Percentiles rank a stretch among this genome's conserved stretches.
Evolutionary conservation across 2,329 filamentous ascomycete genomes (phyloP).

Genomic region (Fusarium udum): DNA sequence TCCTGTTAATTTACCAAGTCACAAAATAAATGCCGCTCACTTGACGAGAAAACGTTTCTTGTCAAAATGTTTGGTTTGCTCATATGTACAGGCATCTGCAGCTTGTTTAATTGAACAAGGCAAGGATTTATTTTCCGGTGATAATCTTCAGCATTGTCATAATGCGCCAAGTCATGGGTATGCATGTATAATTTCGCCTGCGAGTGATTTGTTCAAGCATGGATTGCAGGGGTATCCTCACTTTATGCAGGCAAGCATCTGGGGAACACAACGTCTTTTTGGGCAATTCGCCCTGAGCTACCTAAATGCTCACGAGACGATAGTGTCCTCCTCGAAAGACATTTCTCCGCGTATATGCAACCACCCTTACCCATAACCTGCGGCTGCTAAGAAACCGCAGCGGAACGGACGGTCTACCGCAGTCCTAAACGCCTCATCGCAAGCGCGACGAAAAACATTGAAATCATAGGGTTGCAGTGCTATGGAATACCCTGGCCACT

Average conservation of each 20-base stretch:
- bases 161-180: neutral
- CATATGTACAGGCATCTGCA: neutral
- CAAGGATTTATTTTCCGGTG: conserved; percentile 2
- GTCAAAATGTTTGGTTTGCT: neutral
- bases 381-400: conserved; percentile 4
- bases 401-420: neutral
- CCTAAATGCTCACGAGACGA: conserved; percentile 5
- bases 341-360: conserved; percentile 12
- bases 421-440: neutral
- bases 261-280: conserved; percentile 9
- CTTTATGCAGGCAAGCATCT: conserved; percentile 16
- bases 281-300: conserved; percentile 7
- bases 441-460: conserved; percentile 12
- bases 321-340: neutral
- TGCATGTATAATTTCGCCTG: conserved; percentile 9
- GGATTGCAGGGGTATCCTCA: conserved; percentile 18
- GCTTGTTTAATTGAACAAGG: neutral
- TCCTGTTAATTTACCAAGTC: neutral
- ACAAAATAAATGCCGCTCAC: neutral
- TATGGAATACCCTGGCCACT: conserved; percentile 23
- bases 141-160: neutral
- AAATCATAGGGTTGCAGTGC: conserved; percentile 29
- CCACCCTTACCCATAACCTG: neutral
- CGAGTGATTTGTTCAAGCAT: conserved; percentile 7
- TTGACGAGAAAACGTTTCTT: neutral